These are phyloP conservation scores for Zasmidium citrigriseum DNA, from an alignment of 2,329 filamentous ascomycete genomes.

Conservation along the genomic window DNA sequence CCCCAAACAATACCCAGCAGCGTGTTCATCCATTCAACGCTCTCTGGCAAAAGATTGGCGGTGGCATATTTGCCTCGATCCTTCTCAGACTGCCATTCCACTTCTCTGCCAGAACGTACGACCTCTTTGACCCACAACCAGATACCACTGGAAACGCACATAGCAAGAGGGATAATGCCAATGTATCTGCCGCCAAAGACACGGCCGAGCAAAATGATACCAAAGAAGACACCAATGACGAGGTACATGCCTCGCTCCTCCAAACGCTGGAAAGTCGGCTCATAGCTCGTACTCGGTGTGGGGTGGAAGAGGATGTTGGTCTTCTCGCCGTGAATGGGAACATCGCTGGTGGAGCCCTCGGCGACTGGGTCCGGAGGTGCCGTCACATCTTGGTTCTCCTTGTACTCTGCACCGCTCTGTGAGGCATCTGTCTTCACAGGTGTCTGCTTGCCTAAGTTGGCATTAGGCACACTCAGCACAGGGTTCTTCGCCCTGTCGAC, in stretches of 20 bases:
- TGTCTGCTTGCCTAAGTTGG: conserved; percentile 76
- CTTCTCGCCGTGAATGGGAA: conserved; percentile 94
- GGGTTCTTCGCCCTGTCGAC: conserved; percentile 73
- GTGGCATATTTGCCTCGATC: conserved; percentile 80
- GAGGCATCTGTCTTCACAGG: conserved; percentile 69
- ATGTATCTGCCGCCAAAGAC: conserved; percentile 76
- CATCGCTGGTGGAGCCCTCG: conserved; percentile 81
- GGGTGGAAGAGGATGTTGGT: conserved; percentile 96
- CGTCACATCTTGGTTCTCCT: conserved; percentile 81
- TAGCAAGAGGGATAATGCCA: conserved; percentile 72
- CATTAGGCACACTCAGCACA: conserved; percentile 81
- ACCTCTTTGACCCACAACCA: conserved; percentile 91
- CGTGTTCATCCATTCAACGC: conserved; percentile 92
- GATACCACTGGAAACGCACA: conserved; percentile 73
- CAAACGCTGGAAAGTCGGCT: conserved; percentile 78
- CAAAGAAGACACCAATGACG: conserved; percentile 68
- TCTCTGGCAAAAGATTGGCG: conserved; percentile 87
- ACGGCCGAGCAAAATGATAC: conserved; percentile 75
- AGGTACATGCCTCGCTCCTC: conserved; percentile 74
- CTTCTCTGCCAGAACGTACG: conserved; percentile 75
- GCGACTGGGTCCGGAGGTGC: conserved; percentile 86
- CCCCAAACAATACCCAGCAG: conserved; percentile 84
- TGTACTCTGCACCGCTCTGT: conserved; percentile 79
- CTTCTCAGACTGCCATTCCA: conserved; percentile 88
- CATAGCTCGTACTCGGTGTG: conserved; percentile 84